Base-by-base conservation (phyloP, 441 rosid species). In the Erysimum cheiri region DNA sequence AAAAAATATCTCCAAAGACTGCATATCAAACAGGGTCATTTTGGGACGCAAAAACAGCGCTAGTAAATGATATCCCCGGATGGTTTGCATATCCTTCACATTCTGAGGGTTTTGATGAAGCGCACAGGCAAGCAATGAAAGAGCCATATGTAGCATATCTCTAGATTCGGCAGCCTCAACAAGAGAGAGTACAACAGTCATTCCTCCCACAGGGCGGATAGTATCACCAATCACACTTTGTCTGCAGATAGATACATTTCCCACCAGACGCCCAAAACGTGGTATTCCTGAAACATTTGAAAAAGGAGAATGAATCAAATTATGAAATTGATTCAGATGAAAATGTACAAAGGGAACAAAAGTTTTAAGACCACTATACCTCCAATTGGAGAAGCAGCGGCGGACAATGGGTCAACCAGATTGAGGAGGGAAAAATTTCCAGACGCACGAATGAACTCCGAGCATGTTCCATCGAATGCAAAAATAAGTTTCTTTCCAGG, bases 311-410 rank as follows among this genome's bases (percentile, higher is more conserved):
- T 41, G 26, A 75, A 64, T 53, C 17, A 55, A 56, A 67, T 8
- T 28, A 62, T 28, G 32, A 60, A 56, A 71, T 10, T 13, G 29
- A 57, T 24, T 52, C 44, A 52, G 19, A 64, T 4, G 60, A 65
- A 50, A 74, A 65, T 57, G 69, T 39, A 35, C 19, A 46, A 29
- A 28, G 49, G 54, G 19, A 58, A 64, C 50, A 11, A 71, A 54
- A 15, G 40, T n/a, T 35, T 56, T 39, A 69, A 56, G 63, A 73
- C 58, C 58, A 52, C 40, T 35, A 78, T 78, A 92, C 99, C 99
- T 60, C 99, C 98, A 36, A 96, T 94, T 68, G 98, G 98, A 82
- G 99, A 96, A 81, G 99, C 96, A 72, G 99, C 99, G 36, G 99
- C 99, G 13, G 99, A 94, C 89, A 85, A 79, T 40, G 99, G 99